Evolutionary conservation across 768 basidiomycete species (phyloP), one percentile per base, ranked within the genome.

Genomic region (Glaciozyma martinii): DNA sequence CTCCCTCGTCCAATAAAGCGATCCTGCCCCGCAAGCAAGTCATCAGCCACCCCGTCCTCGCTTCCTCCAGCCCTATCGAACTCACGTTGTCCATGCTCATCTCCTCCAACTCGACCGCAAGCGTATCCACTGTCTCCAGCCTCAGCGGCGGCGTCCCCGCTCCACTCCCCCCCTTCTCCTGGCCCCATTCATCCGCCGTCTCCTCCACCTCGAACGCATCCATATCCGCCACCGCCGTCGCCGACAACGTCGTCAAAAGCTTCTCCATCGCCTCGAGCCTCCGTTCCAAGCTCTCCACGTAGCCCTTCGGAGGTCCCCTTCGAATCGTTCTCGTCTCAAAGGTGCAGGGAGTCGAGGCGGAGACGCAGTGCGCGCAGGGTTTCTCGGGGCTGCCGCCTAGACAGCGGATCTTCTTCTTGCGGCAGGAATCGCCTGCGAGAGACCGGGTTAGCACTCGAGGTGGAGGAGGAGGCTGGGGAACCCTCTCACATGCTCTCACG

Each of bases 181-280:
- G 21, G n/a, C 18, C 23, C 56, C 29, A 23, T 12, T 65, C 68
- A 19, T 66, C 42, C 3, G 65, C 58, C 9, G 46, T 52, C n/a
- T 56, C 32, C 6, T 56, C 42, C 4, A 65, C 37, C n/a, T 44
- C 8, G 44, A 68, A 61, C 37, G 60, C 60, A 9, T 68, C 67
- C 21, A 68, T 3, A 19, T 37, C n/a, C 29, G 56, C 18, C 16
- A 33, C 18, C 43, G 29, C 32, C 29, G 27, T 27, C 6, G 3
- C 56, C 33, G 7, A 19, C 56, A 42, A 12, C 40, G 57, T 23
- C 5, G 53, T 18, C 23, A 71, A 52, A 8, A 72, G 59, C 8
- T 18, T 3, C 49, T 72, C 71, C 69, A 72, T 68, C 33, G 66
- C 62, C 23, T 66, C 65, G 16, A 72, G 59, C 0, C 71, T 61